Percentiles rank a stretch among this genome's conserved stretches.
Evolutionary conservation across 495 filamentous ascomycete genomes (phyloP).

Genomic region (Tuber brumale): DNA sequence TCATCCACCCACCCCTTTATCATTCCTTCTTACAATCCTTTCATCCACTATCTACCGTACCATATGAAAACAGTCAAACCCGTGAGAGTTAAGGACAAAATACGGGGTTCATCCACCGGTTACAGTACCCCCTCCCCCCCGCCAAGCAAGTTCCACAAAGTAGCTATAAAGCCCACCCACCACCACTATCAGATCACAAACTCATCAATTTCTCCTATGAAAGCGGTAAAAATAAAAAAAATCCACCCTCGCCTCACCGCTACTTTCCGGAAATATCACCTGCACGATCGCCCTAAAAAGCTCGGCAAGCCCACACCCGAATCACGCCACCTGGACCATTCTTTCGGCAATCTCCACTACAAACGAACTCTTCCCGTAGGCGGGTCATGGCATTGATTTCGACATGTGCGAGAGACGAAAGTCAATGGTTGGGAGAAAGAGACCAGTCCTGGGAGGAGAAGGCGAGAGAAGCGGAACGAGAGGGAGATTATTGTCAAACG

Average conservation of each 20-base stretch:
- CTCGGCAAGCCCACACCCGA: background rate
- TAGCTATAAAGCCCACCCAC: background rate
- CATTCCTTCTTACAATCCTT: background rate
- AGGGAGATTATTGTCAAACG: background rate
- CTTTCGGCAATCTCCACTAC: background rate
- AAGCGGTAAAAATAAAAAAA: background rate
- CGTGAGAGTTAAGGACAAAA: background rate
- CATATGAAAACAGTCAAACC: background rate
- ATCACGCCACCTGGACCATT: background rate
- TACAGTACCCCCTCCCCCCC: background rate
- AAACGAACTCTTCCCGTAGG: background rate
- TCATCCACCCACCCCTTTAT: background rate
- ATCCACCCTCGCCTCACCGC: background rate
- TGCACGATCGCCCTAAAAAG: background rate
- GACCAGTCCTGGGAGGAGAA: conserved; percentile 3
- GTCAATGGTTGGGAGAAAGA: background rate
- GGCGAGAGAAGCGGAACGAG: background rate
- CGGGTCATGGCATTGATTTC: background rate
- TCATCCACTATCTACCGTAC: background rate
- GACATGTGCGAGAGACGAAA: background rate
- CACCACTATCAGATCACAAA: background rate
- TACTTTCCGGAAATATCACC: background rate
- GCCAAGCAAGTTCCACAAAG: background rate
- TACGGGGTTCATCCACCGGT: background rate
- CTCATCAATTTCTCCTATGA: background rate